Percentiles rank a stretch among this genome's conserved stretches.
Conservation (phyloP, 768 basidiomycete species). For the Artomyces pyxidatus region DNA sequence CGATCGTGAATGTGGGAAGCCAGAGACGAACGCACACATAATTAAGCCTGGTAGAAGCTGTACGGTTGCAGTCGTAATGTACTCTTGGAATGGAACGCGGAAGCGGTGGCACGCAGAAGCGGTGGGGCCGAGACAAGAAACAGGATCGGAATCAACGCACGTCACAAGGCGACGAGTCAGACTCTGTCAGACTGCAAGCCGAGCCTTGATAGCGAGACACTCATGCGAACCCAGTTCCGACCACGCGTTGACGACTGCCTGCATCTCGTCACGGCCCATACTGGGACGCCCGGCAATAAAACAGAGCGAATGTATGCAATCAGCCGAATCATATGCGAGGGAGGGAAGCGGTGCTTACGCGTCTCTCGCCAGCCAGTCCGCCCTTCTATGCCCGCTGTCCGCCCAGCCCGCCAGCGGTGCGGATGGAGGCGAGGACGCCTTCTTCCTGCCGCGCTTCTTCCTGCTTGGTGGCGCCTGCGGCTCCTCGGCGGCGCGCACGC, state of each 20-base stretch:
- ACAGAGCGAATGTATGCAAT: too few species aligned
- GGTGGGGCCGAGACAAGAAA: too few species aligned
- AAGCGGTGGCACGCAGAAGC: too few species aligned
- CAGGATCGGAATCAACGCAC: too few species aligned
- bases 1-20: too few species aligned
- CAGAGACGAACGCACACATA: too few species aligned
- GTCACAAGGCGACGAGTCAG: too few species aligned
- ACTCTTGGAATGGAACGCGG: too few species aligned
- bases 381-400: constrained; percentile 39
- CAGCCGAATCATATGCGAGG: too few species aligned
- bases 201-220: constrained; percentile 42
- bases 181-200: not conserved
- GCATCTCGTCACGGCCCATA: constrained; percentile 50
- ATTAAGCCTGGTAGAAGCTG: too few species aligned
- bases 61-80: too few species aligned
- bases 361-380: constrained; percentile 54
- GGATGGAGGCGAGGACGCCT: constrained; percentile 8
- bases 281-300: constrained; percentile 32
- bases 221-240: constrained; percentile 38
- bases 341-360: constrained; percentile 28
- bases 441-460: not conserved
- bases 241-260: constrained; percentile 40
- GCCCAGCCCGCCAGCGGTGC: constrained; percentile 37
- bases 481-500: constrained; percentile 36
- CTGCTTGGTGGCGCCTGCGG: not conserved